Evolutionary conservation across 2,329 filamentous ascomycete genomes (phyloP), one percentile per base, ranked within the genome.

Genomic region (Amylocarpus encephaloides): DNA sequence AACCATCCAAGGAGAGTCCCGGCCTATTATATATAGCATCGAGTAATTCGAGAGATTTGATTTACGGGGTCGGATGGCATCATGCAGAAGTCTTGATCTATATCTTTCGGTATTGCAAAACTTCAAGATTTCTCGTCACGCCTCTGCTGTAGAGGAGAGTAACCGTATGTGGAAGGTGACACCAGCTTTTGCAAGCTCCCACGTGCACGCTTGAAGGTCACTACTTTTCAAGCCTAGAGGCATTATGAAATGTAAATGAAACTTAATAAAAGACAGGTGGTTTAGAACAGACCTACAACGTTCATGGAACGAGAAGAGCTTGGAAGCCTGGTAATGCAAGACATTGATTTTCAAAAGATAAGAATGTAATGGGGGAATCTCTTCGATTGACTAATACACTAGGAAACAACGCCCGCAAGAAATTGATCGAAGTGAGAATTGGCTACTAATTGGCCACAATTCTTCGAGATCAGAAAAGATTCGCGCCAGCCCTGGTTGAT

Each of bases 371-470:
- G 46, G 47, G 54, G 56, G 52, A 61, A 55, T 57, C 50, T 55
- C 32, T 53, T 59, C 45, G 52, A 59, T 59, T 57, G 50, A 55
- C 52, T 58, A 52, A 53, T 56, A 56, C 50, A 54, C 55, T 51
- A 41, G 36, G 49, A 52, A 50, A 49, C 47, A 50, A 59, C 55
- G 54, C 59, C 55, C 36, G 47, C 35, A 52, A 49, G 48, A 36
- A 50, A 56, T 48, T 46, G 48, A 41, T 35, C 43, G n/a, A 50
- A 50, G 46, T 35, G 41, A 53, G 48, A 47, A 53, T 35, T 30
- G 48, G 50, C 51, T 43, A 50, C 43, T 44, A 49, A 53, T 38
- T 39, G 42, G 18, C 43, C 45, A 53, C 43, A 18, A 33, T 18
- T 42, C 38, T 45, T 52, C 53, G 39, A 43, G 32, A 51, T 58